Conservation (phyloP, 2,329 filamentous ascomycete genomes). For the Botrytis galanthina region DNA sequence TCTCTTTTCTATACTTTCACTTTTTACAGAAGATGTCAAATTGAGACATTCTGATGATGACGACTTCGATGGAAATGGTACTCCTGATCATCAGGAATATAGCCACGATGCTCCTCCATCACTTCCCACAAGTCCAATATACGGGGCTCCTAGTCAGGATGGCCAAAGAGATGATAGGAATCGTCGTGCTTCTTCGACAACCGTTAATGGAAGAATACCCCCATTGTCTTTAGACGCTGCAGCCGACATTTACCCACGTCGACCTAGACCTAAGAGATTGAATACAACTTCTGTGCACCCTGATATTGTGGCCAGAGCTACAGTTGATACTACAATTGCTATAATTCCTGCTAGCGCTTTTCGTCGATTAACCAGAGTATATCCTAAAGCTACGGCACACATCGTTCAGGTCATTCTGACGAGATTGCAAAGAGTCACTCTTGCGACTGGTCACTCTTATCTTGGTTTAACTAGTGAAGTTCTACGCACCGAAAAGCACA, state of each 20-base stretch:
- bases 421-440: constrained; percentile 87
- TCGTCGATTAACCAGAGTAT: constrained; percentile 84
- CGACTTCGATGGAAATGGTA: constrained; percentile 37
- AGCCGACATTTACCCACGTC: constrained; percentile 31
- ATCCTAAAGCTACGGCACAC: constrained; percentile 93
- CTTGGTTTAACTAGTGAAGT: constrained; percentile 90
- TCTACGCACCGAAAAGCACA: constrained; percentile 84
- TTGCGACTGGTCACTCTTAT: constrained; percentile 92
- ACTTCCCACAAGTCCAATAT: constrained; percentile 37
- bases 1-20: constrained; percentile 90
- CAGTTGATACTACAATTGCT: constrained; percentile 94
- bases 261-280: constrained; percentile 43
- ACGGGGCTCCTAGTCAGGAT: constrained; percentile 32
- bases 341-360: constrained; percentile 98
- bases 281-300: constrained; percentile 80
- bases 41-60: constrained; percentile 67
- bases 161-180: constrained; percentile 56
- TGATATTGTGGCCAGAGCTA: constrained; percentile 94
- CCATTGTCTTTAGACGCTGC: constrained; percentile 66
- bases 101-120: constrained; percentile 37
- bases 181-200: constrained; percentile 35
- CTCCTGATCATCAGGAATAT: constrained; percentile 20
- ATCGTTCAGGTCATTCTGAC: constrained; percentile 98
- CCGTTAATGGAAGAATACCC: constrained; percentile 55
- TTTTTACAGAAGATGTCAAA: constrained; percentile 94